Evolutionary conservation across 352 stramenopile genomes (phyloP), one percentile per base, ranked within the genome.

Genomic region (Pythium sp.): DNA sequence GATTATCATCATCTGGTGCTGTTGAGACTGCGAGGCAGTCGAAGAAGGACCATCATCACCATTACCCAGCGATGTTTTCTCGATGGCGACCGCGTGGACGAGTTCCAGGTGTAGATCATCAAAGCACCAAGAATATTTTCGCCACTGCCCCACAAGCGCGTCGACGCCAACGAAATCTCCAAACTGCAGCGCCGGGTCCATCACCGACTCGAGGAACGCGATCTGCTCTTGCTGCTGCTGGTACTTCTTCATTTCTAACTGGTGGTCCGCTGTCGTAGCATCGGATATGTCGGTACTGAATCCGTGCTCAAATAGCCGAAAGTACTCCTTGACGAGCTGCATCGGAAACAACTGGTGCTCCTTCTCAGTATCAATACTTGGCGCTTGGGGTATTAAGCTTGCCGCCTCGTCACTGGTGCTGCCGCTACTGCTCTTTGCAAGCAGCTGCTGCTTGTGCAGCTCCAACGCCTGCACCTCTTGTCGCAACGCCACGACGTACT

Each of bases 161-260:
- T 80, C 68, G 0, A 73, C 60, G 4, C 75, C 80, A 18, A 67
- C 69, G 8, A 76, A 47, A 28, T 73, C 70, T 15, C 75, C 70
- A 43, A 82, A 68, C n/a, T 72, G 66, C 2, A 82, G 69, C 43
- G 84, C 70, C 2, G 70, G 38, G 2, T 70, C 60, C 72, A 87
- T 76, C 0, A 77, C 78, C 1, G 71, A 72, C 11, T 71, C 57
- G 7, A 87, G 67, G 64, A 85, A 85, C 59, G 77, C 78, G 30
- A 77, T 65, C 47, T 85, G 77, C 38, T 73, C 58, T 12, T 73
- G 67, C 18, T 38, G 26, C 20, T 51, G 20, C 8, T 32, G 20
- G 7, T 3, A 9, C 22, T 22, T 46, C n/a, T 47, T 20, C 7
- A 2, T 28, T 9, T 49, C 22, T 60, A 36, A 4, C 5, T 30